Percentiles rank a stretch among this genome's conserved stretches.
Evolutionary conservation across 495 filamentous ascomycete species (phyloP).

Genomic region (Neurospora intermedia): DNA sequence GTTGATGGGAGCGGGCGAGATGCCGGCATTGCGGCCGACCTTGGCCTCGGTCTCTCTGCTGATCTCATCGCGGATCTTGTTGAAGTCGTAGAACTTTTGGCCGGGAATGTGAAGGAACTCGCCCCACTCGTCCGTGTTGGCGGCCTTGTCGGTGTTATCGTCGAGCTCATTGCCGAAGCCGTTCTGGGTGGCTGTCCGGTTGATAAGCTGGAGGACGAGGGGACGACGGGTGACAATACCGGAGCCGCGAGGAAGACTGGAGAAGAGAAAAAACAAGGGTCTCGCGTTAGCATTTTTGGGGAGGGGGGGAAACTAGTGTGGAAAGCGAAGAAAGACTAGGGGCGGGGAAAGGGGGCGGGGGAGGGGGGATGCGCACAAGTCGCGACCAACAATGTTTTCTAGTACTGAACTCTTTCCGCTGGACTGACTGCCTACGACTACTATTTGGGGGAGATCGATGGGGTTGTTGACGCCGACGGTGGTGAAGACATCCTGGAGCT

Average conservation of each 20-base stretch:
- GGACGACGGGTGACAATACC: constrained; percentile 96
- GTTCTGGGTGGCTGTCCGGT: constrained; percentile 61
- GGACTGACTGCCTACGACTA: constrained; percentile 96
- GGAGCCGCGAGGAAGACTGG: constrained; percentile 88
- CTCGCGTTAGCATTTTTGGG: constrained; percentile 4
- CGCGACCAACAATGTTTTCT: constrained; percentile 97
- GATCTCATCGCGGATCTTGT: constrained; percentile 98
- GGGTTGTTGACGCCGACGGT: constrained; percentile 98
- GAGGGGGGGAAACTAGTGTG: neutral
- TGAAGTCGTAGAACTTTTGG: constrained; percentile 98
- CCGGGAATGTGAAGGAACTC: constrained; percentile 98
- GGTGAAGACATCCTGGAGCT: constrained; percentile 97
- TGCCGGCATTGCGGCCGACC: constrained; percentile 91
- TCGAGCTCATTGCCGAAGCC: constrained; percentile 65
- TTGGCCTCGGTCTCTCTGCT: constrained; percentile 93
- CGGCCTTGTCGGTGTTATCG: constrained; percentile 57
- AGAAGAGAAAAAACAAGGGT: constrained; percentile 2
- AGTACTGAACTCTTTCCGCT: constrained; percentile 99
- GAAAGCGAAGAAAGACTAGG: constrained; percentile 1
- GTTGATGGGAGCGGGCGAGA: constrained; percentile 93
- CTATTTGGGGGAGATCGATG: constrained; percentile 98
- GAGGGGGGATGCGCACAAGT: constrained; percentile 62
- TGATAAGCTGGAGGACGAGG: constrained; percentile 96
- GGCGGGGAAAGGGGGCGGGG: constrained; percentile 4
- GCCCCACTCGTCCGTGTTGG: constrained; percentile 94